A percentile compares a stretch with the other conserved stretches of the same genome.
phyloP scores from a whole-genome alignment of 108 stramenopile species.

The Discostella stelligeroides region DNA sequence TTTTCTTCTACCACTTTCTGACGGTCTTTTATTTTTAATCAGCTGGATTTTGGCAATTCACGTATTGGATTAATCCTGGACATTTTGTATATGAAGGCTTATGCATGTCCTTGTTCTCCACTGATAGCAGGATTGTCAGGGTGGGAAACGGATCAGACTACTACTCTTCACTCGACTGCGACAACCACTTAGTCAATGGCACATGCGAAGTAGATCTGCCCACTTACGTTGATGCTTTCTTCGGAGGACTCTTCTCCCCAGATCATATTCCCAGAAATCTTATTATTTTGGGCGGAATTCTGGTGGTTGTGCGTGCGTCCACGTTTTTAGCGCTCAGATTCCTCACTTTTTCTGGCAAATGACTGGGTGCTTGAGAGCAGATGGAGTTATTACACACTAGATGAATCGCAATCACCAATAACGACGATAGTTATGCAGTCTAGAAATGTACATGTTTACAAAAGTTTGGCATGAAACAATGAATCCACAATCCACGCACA shows the following conservation, averaged over 20 bases:
- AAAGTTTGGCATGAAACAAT: too few relatives aligned
- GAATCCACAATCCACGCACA: too few relatives aligned
- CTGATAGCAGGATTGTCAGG: slow-evolving; percentile 49
- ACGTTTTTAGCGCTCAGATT: slow-evolving; percentile 63
- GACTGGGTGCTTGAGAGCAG: too few relatives aligned
- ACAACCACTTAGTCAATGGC: slow-evolving; percentile 9
- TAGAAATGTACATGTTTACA: too few relatives aligned
- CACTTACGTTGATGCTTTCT: slow-evolving; percentile 65
- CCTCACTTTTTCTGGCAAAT: slow-evolving; percentile 49
- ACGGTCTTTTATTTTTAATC: background rate
- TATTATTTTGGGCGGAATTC: slow-evolving; percentile 52
- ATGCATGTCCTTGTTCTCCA: slow-evolving; percentile 54
- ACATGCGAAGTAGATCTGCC: slow-evolving; percentile 45
- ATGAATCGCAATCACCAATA: too few relatives aligned
- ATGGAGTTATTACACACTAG: too few relatives aligned
- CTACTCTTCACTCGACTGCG: slow-evolving; percentile 43
- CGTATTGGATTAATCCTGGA: slow-evolving; percentile 75
- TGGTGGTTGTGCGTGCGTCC: slow-evolving; percentile 52
- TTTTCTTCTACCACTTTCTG: slow-evolving; percentile 11
- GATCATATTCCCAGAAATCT: slow-evolving; percentile 46
- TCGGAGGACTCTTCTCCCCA: slow-evolving; percentile 58
- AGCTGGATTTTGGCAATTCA: slow-evolving; percentile 36
- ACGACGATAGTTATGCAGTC: too few relatives aligned
- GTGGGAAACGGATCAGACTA: slow-evolving; percentile 57
- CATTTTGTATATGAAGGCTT: slow-evolving; percentile 83